Base-by-base conservation (phyloP, 2,329 filamentous ascomycete species). In the Hirsutella thompsonii region DNA sequence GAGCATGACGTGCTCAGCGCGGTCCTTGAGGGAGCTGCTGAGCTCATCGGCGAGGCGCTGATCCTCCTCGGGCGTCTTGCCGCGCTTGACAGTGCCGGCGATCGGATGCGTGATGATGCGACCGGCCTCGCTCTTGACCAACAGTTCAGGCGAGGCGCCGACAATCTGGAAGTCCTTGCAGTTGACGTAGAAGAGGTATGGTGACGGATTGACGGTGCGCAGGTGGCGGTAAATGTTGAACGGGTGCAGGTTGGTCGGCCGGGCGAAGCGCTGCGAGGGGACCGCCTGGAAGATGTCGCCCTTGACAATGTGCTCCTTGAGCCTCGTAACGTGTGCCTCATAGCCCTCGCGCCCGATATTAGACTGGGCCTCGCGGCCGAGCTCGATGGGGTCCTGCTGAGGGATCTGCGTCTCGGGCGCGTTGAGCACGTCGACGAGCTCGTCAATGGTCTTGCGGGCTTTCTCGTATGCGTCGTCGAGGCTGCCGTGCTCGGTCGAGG, bases 281-380 rank as follows among this genome's bases (percentile, higher is more conserved):
- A 98, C 92, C 1, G 88, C 87, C 61, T 98, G 92, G 64, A 98
- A 96, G 57, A 98, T 96, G 67, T 96, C 88, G 51, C 92, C 92
- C 47, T 76, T 74, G 52, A 78, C 74, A 52, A 98, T 96, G 68
- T 96, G 90, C 62, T 87, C 72, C 69, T 96, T 96, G 45, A 98
- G 71, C 37, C 66, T 70, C 20, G 75, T 81, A 42, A 98, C 92
- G 58, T 96, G 90, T n/a, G 64, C 68, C 65, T 95, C 88, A 64
- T 98, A 98, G 30, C 92, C 92, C 36, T 73, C 69, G 46, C 75
- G 83, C 18, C 92, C 92, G 51, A 96, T 85, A 62, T 98, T 98
- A 49, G 90, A 96, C 16, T 74, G 84, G 61, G 92, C 94, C 53
- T 90, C 72, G 52, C 88, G 79, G 44, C 82, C 74, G 10, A 79